Evolutionary conservation across 176 grass and related monocot species (phyloP).

Genomic region (Echinochloa phyllopogon): DNA sequence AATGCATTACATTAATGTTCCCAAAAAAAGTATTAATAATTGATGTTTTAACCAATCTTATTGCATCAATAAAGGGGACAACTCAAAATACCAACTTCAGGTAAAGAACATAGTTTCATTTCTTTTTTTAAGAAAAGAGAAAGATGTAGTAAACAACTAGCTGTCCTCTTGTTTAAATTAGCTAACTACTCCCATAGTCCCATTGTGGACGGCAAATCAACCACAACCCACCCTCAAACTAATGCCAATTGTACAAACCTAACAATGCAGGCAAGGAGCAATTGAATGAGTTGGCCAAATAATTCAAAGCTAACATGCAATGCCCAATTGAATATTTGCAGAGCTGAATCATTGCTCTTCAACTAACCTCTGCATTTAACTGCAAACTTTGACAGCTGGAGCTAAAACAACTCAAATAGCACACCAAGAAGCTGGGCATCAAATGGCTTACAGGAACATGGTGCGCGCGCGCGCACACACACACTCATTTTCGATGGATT

Average conservation of each 20-base stretch:
- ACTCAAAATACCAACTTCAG: not conserved
- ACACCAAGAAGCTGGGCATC: not conserved
- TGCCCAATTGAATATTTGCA: constrained; percentile 4
- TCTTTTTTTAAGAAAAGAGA: not conserved
- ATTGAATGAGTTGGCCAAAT: constrained; percentile 24
- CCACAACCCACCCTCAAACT: constrained; percentile 20
- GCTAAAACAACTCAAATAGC: constrained; percentile 5
- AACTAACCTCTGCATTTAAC: constrained; percentile 20
- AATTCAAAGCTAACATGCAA: constrained; percentile 30
- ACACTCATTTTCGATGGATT: not conserved
- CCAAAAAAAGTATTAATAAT: not conserved
- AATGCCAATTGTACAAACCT: constrained; percentile 46
- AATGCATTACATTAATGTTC: not conserved
- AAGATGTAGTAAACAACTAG: constrained; percentile 1
- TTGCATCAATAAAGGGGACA: not conserved
- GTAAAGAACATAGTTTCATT: not conserved
- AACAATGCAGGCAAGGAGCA: constrained; percentile 27
- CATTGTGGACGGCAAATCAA: constrained; percentile 32
- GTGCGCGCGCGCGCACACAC: not conserved
- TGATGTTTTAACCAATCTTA: constrained; percentile 11
- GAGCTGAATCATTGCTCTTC: not conserved
- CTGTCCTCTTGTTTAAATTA: constrained; percentile 35
- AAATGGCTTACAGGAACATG: not conserved
- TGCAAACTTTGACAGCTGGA: constrained; percentile 12
- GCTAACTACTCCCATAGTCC: constrained; percentile 23